phyloP scores from a whole-genome alignment of 202 grass and related monocot genomes.

The Setaria viridis region DNA sequence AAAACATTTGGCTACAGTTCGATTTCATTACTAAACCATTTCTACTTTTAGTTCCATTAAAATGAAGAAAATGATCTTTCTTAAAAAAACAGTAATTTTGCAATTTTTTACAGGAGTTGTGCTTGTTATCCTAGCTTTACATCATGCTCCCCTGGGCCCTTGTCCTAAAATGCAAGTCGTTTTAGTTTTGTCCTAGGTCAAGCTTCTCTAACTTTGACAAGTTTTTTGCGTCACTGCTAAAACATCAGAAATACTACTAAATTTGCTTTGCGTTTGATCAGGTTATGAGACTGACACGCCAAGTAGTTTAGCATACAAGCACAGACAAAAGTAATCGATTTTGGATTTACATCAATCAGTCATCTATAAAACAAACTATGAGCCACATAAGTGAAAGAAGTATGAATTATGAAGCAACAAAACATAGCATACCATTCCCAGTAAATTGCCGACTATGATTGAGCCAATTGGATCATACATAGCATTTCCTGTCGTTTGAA shows the following conservation, averaged over 20 bases:
- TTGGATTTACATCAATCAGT: neutral
- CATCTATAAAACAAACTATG: constrained; percentile 22
- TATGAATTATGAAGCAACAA: constrained; percentile 30
- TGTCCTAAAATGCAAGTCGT: neutral
- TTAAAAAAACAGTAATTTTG: neutral
- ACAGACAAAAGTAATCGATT: neutral
- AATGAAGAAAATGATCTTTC: neutral
- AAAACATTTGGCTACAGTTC: constrained; percentile 24
- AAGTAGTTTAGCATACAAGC: neutral
- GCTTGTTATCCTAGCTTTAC: constrained; percentile 15
- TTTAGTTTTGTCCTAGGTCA: neutral
- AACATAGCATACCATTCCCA: constrained; percentile 81
- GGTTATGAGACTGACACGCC: neutral
- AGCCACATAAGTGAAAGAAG: constrained; percentile 5
- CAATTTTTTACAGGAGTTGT: neutral
- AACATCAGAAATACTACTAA: constrained; percentile 5
- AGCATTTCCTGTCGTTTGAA: constrained; percentile 91
- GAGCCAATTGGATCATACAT: constrained; percentile 98
- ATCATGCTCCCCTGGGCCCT: neutral
- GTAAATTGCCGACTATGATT: constrained; percentile 92
- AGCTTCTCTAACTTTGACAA: neutral
- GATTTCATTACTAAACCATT: constrained; percentile 5
- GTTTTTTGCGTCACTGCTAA: constrained; percentile 8
- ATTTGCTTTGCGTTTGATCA: constrained; percentile 2
- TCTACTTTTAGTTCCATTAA: constrained; percentile 20